Conservation (phyloP, 371 early-diverging fungal species). For the Haplosporangium sp. region DNA sequence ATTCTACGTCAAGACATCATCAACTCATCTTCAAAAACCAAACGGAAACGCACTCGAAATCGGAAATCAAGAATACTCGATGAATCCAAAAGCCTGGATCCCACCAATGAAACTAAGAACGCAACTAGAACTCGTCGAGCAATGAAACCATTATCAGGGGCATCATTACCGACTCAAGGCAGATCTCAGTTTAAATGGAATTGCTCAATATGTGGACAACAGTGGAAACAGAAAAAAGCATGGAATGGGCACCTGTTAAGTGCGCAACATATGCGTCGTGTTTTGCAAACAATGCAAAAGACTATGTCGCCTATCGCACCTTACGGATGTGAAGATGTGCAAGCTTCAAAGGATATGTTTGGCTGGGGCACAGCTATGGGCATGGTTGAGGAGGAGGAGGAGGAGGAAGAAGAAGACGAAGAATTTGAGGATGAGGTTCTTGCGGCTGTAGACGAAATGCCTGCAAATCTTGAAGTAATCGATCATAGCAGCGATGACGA, state of each 20-base stretch:
- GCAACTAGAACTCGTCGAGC: not conserved
- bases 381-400: conserved; percentile 28
- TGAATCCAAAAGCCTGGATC: not conserved
- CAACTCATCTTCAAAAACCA: too few species aligned
- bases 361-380: conserved; percentile 38
- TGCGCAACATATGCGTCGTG: conserved; percentile 26
- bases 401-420: conserved; percentile 22
- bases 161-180: not conserved
- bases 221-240: conserved; percentile 20
- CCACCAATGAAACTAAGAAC: not conserved
- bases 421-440: conserved; percentile 17
- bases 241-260: conserved; percentile 38
- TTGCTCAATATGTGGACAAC: conserved; percentile 24
- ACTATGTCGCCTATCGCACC: conserved; percentile 5
- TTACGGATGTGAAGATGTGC: conserved; percentile 13
- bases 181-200: not conserved
- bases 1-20: too few species aligned
- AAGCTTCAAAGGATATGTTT: conserved; percentile 27
- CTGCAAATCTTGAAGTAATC: not conserved
- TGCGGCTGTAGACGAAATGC: not conserved
- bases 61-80: too few species aligned
- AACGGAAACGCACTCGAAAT: too few species aligned
- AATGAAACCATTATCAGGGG: not conserved
- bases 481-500: conserved; percentile 3
- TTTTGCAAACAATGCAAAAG: conserved; percentile 10